Evolutionary conservation across 768 basidiomycete species (phyloP), one percentile per base, ranked within the genome.

Genomic region (Tylopilus felleus): DNA sequence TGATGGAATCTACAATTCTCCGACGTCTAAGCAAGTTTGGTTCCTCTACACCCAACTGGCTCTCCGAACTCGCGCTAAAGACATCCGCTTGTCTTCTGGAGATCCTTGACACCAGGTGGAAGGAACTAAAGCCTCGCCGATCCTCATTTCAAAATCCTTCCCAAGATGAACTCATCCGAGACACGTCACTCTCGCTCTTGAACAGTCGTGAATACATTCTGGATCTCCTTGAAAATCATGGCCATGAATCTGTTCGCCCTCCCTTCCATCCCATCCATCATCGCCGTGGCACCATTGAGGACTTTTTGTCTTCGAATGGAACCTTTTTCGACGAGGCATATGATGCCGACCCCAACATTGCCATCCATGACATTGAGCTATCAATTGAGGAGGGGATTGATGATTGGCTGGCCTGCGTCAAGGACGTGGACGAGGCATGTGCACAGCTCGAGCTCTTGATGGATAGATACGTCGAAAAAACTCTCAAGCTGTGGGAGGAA

Each of bases 301-400:
- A 62, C 10, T 61, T 66, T 16, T 19, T 66, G 36, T 66, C 59
- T 19, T 48, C 40, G 2, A 22, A 55, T 19, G 46, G 56, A 7
- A 8, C 29, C 4, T 58, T 59, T 45, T 53, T 67, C 12, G 14
- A 38, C 1, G 38, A 48, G 1, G 55, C 50, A 16, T 47, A 54
- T 44, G 0, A 8, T 23, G 39, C 17, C 2, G 61, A 67, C 7
- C 53, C 60, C 21, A 36, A 29, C 47, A 3, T 60, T 4, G 58
- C 66, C 1, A 60, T 77, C 0, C 68, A 59, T 17, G 77, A 78
- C 44, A 65, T 78, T 9, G 75, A 78, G 55, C 47, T 42, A 14
- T 53, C 63, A 7, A 64, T 77, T 42, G 56, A 67, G 39, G 57
- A 66, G n/a, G 50, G 31, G 12, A 56, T 78, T 4, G 68, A 71